Evolutionary conservation across 208 protist genomes (phyloP), one percentile per base, ranked within the genome.

Genomic region (Trypanosoma rangeli): DNA sequence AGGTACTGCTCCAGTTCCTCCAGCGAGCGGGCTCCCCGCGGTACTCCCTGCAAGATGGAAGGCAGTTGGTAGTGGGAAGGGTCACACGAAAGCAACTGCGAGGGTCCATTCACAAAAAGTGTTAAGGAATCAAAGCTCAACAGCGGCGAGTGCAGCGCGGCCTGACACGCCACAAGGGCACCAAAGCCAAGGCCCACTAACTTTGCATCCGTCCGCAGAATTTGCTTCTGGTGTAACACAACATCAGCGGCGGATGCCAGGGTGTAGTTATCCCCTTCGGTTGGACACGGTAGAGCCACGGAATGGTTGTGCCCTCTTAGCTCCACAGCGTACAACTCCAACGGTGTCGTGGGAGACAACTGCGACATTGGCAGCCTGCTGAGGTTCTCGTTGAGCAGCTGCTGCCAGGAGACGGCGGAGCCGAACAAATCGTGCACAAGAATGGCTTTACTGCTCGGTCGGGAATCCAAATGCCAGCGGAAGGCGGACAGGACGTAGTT

Each of bases 401-500:
- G 79, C 69, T 93, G 80, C 85, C 83, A 90, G 39, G 75, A 59
- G 31, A 57, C 70, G 5, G 79, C 82, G 50, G 74, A 87, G 62
- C 83, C 73, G 8, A 93, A 78, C 48, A 83, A 90, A 74, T 96
- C 91, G 69, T 94, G 91, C 1, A 96, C 44, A 13, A 85, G 79
- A 46, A 96, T 88, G 0, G 71, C 73, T 69, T 90, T 91, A 31
- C 63, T 78, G 4, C 86, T 80, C 12, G 82, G 64, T 2, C 88
- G 78, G 8, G 76, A 87, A 73, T 96, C 91, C 35, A 88, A 60
- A 70, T 96, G 91, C 87, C 85, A 96, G 12, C 88, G 86, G 64
- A 94, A 93, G 46, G 73, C 76, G 3, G 85, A 83, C 3, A 94
- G 74, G 9, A 63, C 54, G 72, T 89, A 93, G 56, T 76, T 75